A percentile compares a stretch with the other conserved stretches of the same genome.
Evolutionary conservation across 1,139 yeast genomes (phyloP).

Genomic region (Blastobotrys indianensis): DNA sequence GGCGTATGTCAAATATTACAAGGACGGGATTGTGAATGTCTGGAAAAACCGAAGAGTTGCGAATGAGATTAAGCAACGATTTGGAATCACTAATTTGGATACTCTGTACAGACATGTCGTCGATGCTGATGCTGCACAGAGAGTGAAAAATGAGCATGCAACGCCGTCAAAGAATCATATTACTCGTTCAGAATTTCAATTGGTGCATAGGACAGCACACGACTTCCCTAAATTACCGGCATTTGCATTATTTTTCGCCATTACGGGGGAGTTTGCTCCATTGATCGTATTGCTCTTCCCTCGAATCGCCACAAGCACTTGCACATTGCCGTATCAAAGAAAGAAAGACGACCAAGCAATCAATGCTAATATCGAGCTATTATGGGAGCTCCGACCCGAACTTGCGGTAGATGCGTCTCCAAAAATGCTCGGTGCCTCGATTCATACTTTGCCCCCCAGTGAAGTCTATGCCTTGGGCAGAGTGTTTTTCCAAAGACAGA

Average conservation of each 20-base stretch:
- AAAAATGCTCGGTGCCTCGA: slow-evolving; percentile 11
- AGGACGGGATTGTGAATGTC: slow-evolving; percentile 32
- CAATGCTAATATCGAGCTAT: slow-evolving; percentile 13
- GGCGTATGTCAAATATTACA: slow-evolving; percentile 29
- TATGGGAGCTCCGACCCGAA: slow-evolving; percentile 10
- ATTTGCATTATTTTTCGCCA: slow-evolving; percentile 51
- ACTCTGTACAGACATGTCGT: slow-evolving; percentile 27
- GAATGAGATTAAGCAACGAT: slow-evolving; percentile 16
- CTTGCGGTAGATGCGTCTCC: slow-evolving; percentile 1
- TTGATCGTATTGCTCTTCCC: slow-evolving; percentile 54
- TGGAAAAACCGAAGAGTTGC: slow-evolving; percentile 28
- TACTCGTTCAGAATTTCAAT: slow-evolving; percentile 50
- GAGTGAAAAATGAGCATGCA: slow-evolving; percentile 14
- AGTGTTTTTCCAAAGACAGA: slow-evolving; percentile 12
- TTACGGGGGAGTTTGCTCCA: slow-evolving; percentile 63
- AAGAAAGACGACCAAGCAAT: slow-evolving; percentile 21
- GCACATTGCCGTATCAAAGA: slow-evolving; percentile 50
- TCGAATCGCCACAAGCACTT: slow-evolving; percentile 61
- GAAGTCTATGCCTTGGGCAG: slow-evolving; percentile 17
- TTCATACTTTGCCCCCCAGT: slow-evolving; percentile 14
- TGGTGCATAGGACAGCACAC: slow-evolving; percentile 49
- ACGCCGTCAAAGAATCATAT: slow-evolving; percentile 27
- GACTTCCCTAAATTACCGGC: slow-evolving; percentile 58
- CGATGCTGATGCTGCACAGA: slow-evolving; percentile 25
- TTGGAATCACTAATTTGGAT: slow-evolving; percentile 17